Percentiles rank a stretch among this genome's conserved stretches.
These are phyloP conservation scores for Xylaria longipes DNA, from an alignment of 495 filamentous ascomycete species.

Conservation along the genomic window DNA sequence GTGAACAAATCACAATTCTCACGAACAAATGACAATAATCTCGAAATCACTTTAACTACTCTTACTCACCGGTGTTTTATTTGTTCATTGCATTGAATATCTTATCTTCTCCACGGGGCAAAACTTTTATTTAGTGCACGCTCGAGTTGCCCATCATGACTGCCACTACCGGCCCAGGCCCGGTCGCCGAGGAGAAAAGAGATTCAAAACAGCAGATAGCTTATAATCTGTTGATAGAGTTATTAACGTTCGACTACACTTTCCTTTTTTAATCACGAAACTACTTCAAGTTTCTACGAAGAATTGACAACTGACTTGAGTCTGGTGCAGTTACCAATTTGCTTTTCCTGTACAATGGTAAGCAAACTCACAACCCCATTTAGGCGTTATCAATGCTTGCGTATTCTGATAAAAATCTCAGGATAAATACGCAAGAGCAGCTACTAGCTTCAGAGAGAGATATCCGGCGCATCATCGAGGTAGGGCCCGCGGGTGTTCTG, in stretches of 20 bases:
- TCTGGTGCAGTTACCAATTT: constrained; percentile 9
- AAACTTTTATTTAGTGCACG: background rate
- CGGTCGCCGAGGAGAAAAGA: constrained; percentile 5
- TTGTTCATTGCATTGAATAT: background rate
- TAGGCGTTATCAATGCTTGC: background rate
- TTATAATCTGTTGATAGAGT: constrained; percentile 24
- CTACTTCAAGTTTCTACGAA: background rate
- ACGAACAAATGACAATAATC: background rate
- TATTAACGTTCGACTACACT: constrained; percentile 17
- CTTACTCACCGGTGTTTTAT: background rate
- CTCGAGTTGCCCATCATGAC: constrained; percentile 16
- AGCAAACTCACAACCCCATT: background rate
- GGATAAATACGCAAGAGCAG: constrained; percentile 24
- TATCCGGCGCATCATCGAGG: constrained; percentile 78
- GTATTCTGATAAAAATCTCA: background rate
- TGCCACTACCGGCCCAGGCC: background rate
- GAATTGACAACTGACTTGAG: background rate
- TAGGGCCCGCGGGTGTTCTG: constrained; percentile 92
- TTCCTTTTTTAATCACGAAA: background rate
- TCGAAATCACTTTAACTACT: background rate
- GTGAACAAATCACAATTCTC: background rate
- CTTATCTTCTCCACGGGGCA: background rate
- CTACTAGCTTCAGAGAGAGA: constrained; percentile 14
- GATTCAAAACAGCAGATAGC: constrained; percentile 22
- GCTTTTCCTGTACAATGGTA: constrained; percentile 24